Conservation (phyloP, 1,139 yeast genomes). For the Protomyces inundatus region DNA sequence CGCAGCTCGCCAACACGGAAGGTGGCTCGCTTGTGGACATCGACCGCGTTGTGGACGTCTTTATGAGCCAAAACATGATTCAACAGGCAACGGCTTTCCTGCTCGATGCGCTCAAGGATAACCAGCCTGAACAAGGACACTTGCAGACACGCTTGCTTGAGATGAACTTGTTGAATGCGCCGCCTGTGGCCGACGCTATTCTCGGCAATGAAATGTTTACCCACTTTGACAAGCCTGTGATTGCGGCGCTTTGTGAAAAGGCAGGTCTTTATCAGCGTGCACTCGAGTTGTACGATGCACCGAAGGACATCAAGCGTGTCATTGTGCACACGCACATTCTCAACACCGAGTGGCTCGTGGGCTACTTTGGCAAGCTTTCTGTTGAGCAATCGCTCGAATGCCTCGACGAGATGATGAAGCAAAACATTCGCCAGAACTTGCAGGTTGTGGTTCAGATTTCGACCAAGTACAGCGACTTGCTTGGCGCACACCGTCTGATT, state of each 20-base stretch:
- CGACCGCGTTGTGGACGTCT: slow-evolving; percentile 86
- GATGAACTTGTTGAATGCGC: slow-evolving; percentile 89
- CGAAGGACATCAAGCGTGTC: slow-evolving; percentile 91
- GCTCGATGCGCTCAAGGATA: slow-evolving; percentile 90
- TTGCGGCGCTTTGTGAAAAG: slow-evolving; percentile 88
- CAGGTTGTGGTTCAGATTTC: slow-evolving; percentile 96
- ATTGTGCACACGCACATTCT: slow-evolving; percentile 79
- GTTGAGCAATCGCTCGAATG: slow-evolving; percentile 90
- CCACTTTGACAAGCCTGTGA: slow-evolving; percentile 88
- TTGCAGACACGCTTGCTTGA: slow-evolving; percentile 92
- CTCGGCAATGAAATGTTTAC: slow-evolving; percentile 93
- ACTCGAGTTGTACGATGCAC: slow-evolving; percentile 87
- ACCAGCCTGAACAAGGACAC: slow-evolving; percentile 91
- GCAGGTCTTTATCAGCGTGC: slow-evolving; percentile 88
- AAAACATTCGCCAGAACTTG: slow-evolving; percentile 77
- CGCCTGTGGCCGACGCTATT: slow-evolving; percentile 99
- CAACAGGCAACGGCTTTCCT: slow-evolving; percentile 99
- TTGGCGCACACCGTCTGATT: slow-evolving; percentile 79
- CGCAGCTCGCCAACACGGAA: slow-evolving; percentile 64
- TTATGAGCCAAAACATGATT: slow-evolving; percentile 86
- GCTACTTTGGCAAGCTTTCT: slow-evolving; percentile 86
- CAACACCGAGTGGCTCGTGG: slow-evolving; percentile 90
- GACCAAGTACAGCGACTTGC: slow-evolving; percentile 87
- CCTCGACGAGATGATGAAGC: slow-evolving; percentile 75
- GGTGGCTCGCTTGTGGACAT: slow-evolving; percentile 63